These are phyloP conservation scores for Antrodiella citrinella DNA, from an alignment of 768 basidiomycete genomes.

Conservation along the genomic window DNA sequence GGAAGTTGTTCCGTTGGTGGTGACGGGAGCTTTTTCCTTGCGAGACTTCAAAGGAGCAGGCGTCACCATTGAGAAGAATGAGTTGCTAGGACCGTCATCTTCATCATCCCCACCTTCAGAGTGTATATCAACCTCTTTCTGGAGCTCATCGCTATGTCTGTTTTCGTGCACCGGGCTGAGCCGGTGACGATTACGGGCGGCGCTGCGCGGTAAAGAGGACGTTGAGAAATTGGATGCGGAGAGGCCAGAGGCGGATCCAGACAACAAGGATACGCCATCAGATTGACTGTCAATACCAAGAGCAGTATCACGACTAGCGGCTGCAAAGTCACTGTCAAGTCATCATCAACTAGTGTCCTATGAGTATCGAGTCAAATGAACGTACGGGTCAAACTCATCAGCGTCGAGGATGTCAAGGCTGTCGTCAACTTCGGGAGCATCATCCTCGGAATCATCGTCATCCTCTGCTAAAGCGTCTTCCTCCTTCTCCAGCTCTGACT, in stretches of 20 bases:
- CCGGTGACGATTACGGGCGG: conserved; percentile 14
- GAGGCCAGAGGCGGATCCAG: conserved; percentile 37
- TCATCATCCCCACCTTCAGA: conserved; percentile 18
- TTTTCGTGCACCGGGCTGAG: conserved; percentile 37
- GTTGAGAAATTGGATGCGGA: conserved; percentile 52
- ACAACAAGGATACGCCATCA: conserved; percentile 53
- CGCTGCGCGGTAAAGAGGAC: conserved; percentile 43
- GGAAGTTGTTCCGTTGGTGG: not conserved
- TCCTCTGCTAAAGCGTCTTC: conserved; percentile 41
- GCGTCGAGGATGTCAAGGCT: conserved; percentile 35
- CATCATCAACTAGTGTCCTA: not conserved
- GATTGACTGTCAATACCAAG: conserved; percentile 49
- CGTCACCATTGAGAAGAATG: conserved; percentile 49
- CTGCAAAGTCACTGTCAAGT: conserved; percentile 54
- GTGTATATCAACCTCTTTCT: conserved; percentile 15
- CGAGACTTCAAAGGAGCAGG: conserved; percentile 19
- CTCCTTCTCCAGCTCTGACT: conserved; percentile 36
- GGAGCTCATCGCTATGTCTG: conserved; percentile 24
- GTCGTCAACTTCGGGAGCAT: conserved; percentile 27
- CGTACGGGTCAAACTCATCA: conserved; percentile 78
- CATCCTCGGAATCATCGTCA: conserved; percentile 40
- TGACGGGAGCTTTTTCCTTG: conserved; percentile 1
- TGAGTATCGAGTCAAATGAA: conserved; percentile 5
- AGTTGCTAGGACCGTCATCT: conserved; percentile 22
- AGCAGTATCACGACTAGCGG: conserved; percentile 34